A percentile compares a stretch with the other conserved stretches of the same genome.
Evolutionary conservation across 192 early-diverging fungal genomes (phyloP).

Genomic region (Coemansia sp.): DNA sequence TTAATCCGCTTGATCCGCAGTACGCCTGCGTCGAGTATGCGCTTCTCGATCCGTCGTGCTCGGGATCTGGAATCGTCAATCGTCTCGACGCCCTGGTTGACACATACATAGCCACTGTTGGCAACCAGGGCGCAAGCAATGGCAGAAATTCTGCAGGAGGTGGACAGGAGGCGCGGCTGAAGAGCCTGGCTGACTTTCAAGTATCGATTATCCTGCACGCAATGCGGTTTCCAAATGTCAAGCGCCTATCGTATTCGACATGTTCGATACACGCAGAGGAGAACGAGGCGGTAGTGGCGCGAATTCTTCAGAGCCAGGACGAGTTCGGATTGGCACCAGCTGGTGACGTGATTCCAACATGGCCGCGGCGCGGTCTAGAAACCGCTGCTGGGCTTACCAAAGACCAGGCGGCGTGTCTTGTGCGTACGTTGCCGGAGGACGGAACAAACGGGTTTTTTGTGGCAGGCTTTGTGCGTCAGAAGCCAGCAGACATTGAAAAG

Average conservation of each 20-base stretch:
- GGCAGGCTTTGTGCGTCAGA: conserved; percentile 72
- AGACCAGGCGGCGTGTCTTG: conserved; percentile 62
- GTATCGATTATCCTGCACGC: conserved; percentile 77
- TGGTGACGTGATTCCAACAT: conserved; percentile 69
- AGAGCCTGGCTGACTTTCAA: conserved; percentile 86
- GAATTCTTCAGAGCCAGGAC: conserved; percentile 58
- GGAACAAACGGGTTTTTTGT: conserved; percentile 97
- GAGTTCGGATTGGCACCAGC: conserved; percentile 62
- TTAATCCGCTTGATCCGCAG: conserved; percentile 65
- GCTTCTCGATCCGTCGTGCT: conserved; percentile 94
- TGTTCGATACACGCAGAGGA: conserved; percentile 92
- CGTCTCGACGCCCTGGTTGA: conserved; percentile 86
- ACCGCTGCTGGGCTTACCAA: conserved; percentile 20
- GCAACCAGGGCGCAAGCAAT: conserved; percentile 4
- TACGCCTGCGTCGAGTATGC: conserved; percentile 82
- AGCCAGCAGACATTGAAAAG: conserved; percentile 20
- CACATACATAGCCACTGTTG: conserved; percentile 36
- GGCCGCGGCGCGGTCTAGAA: conserved; percentile 75
- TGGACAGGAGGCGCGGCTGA: conserved; percentile 56
- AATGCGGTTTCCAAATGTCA: conserved; percentile 80
- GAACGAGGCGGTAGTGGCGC: conserved; percentile 92
- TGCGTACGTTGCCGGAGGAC: conserved; percentile 83
- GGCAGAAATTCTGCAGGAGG: not conserved
- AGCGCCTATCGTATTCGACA: conserved; percentile 90
- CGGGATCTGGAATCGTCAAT: conserved; percentile 91